Percentiles rank a stretch among this genome's conserved stretches.
Conservation (phyloP, 1,284 basidiomycete species). For the Ustilago cynodontis region DNA sequence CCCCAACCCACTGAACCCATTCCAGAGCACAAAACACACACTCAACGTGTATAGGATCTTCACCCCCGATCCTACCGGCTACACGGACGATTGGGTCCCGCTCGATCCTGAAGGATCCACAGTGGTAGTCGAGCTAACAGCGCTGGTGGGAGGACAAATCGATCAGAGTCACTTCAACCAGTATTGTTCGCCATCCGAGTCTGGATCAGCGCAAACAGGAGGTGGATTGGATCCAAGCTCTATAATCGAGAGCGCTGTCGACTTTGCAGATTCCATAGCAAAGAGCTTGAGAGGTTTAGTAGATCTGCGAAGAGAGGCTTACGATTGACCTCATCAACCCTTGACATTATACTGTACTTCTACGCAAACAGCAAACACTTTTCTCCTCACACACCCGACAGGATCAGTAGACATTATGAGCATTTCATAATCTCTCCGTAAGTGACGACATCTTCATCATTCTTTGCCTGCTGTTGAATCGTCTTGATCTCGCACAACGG, state of each 20-base stretch:
- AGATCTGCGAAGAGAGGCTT: conserved; percentile 33
- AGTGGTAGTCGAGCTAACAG: conserved; percentile 35
- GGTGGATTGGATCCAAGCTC: conserved; percentile 27
- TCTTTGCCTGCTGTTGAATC: neutral
- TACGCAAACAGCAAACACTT: conserved; percentile 11
- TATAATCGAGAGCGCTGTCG: conserved; percentile 42
- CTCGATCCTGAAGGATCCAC: conserved; percentile 41
- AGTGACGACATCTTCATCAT: neutral
- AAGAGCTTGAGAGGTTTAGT: conserved; percentile 36
- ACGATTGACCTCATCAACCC: conserved; percentile 15
- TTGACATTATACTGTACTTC: conserved; percentile 11
- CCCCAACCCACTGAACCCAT: conserved; percentile 22
- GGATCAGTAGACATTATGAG: neutral
- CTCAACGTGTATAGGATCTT: conserved; percentile 51
- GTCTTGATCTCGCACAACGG: conserved; percentile 29
- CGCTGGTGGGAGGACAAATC: conserved; percentile 30
- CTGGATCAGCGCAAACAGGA: neutral
- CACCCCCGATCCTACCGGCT: conserved; percentile 35
- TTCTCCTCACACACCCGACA: neutral
- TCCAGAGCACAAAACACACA: conserved; percentile 22
- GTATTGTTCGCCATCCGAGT: conserved; percentile 13
- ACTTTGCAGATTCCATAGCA: conserved; percentile 33
- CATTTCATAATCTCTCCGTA: conserved; percentile 2
- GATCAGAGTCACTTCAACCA: conserved; percentile 43
- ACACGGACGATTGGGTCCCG: conserved; percentile 38